Conservation (phyloP, 2,329 filamentous ascomycete species). For the Trichoderma oligosporum region DNA sequence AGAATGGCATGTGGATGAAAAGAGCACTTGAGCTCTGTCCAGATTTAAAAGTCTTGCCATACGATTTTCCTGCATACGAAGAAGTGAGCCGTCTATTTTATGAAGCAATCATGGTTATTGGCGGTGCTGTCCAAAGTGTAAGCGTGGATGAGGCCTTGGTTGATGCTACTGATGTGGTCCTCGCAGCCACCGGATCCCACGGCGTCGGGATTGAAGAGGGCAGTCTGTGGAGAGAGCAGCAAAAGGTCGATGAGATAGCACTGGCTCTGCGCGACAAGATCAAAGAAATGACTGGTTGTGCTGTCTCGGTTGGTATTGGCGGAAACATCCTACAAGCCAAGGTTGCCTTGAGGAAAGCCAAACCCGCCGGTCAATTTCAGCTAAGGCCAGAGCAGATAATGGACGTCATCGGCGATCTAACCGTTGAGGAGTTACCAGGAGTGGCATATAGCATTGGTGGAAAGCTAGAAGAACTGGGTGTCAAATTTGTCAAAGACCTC, state of each 20-base stretch:
- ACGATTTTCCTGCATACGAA: slow-evolving; percentile 94
- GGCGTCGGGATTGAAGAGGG: slow-evolving; percentile 62
- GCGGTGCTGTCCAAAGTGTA: slow-evolving; percentile 87
- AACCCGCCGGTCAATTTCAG: slow-evolving; percentile 89
- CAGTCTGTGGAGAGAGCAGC: slow-evolving; percentile 72
- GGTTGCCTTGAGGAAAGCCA: slow-evolving; percentile 83
- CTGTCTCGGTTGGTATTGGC: slow-evolving; percentile 90
- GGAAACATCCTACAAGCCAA: slow-evolving; percentile 88
- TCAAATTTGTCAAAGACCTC: slow-evolving; percentile 79
- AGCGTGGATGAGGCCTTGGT: slow-evolving; percentile 94
- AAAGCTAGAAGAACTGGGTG: slow-evolving; percentile 82
- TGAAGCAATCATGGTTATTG: slow-evolving; percentile 71
- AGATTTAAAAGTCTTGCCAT: slow-evolving; percentile 83
- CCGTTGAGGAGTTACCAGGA: slow-evolving; percentile 79
- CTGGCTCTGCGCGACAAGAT: slow-evolving; percentile 63
- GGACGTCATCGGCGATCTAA: slow-evolving; percentile 70
- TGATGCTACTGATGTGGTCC: slow-evolving; percentile 71
- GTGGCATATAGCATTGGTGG: slow-evolving; percentile 87
- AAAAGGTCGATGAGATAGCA: slow-evolving; percentile 68
- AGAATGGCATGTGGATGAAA: slow-evolving; percentile 99
- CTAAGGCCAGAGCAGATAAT: slow-evolving; percentile 77
- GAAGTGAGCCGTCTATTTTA: slow-evolving; percentile 87
- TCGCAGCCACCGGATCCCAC: slow-evolving; percentile 61
- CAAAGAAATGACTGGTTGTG: slow-evolving; percentile 72
- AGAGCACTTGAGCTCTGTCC: slow-evolving; percentile 77